Base-by-base conservation (phyloP, 192 early-diverging fungal genomes). In the Coemansia sp. region DNA sequence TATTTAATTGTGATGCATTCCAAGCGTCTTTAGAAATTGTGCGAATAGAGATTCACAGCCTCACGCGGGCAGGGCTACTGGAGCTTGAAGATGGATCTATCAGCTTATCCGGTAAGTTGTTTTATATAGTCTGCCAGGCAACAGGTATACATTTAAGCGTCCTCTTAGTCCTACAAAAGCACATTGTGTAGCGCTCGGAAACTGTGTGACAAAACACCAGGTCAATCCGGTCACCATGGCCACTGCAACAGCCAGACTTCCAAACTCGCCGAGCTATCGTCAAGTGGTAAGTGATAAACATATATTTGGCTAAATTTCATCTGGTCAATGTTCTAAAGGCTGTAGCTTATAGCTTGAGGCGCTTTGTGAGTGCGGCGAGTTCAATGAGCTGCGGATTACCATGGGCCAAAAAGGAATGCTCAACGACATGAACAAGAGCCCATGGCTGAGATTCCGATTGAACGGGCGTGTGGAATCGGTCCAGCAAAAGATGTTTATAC, bases 321-420 rank as follows among this genome's bases (percentile, higher is more conserved):
- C 21, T 11, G n/a, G n/a, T n/a, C 5, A 15, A 5, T 22, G 15
- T 2, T 43, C 19, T 40, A 40, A 41, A 20, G 9, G 2, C 22
- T 8, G 41, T 21, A 43, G 22, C 43, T 27, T 17, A 22, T 73
- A 73, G 70, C 15, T 73, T 20, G 51, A 63, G n/a, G 25, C 12
- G 19, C 39, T 74, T 1, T 56, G 64, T 19, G 9, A 15, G 10
- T 55, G 52, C n/a, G 23, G 63, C 8, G 71, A 60, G 28, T 67
- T 74, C 50, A 38, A 35, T 17, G 22, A 36, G 2, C 47, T 74
- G 11, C 43, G 45, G 8, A 60, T 74, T 40, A 53, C 55, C 5
- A 23, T 32, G 28, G 71, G 71, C 9, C 71, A 74, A 27, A 74
- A 74, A 47, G 49, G 71, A 17, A 48, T 64, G 12, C 47, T 74